Evolutionary conservation across 2,329 filamentous ascomycete species (phyloP).

Genomic region (Alternaria tenuissima): DNA sequence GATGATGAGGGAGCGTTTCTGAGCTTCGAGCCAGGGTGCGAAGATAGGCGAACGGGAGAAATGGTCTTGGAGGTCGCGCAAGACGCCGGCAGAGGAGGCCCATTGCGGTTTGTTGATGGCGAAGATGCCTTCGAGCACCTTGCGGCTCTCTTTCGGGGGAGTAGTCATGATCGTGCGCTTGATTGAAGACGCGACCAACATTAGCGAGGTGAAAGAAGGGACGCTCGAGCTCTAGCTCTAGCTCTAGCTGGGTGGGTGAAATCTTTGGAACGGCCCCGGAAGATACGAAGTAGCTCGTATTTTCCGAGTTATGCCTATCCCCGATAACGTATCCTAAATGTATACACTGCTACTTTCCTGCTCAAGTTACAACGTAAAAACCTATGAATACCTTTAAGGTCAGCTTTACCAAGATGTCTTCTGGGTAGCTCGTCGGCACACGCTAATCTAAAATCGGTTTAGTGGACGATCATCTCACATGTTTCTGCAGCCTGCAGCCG

Average conservation of each 20-base stretch:
- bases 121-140: slow-evolving; percentile 69
- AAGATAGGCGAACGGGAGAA: slow-evolving; percentile 86
- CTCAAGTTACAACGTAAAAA: too few species aligned
- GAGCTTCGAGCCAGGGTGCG: slow-evolving; percentile 74
- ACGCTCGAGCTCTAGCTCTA: background rate
- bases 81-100: slow-evolving; percentile 86
- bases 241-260: slow-evolving; percentile 1
- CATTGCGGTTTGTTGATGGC: slow-evolving; percentile 92
- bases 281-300: background rate
- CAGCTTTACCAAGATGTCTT: background rate
- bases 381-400: background rate
- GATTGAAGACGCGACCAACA: slow-evolving; percentile 29
- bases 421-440: background rate
- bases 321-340: background rate
- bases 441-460: slow-evolving; percentile 16
- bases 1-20: slow-evolving; percentile 66
- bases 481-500: slow-evolving; percentile 15
- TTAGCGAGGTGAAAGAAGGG: slow-evolving; percentile 20
- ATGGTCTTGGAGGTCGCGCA: slow-evolving; percentile 83
- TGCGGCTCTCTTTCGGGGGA: slow-evolving; percentile 43
- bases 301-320: background rate
- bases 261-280: slow-evolving; percentile 11
- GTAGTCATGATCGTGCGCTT: slow-evolving; percentile 36
- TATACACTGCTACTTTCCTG: background rate
- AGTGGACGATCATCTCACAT: slow-evolving; percentile 28